A percentile compares a stretch with the other conserved stretches of the same genome.
phyloP scores from a whole-genome alignment of 2,329 filamentous ascomycete species.

The Acrodontium crateriforme region DNA sequence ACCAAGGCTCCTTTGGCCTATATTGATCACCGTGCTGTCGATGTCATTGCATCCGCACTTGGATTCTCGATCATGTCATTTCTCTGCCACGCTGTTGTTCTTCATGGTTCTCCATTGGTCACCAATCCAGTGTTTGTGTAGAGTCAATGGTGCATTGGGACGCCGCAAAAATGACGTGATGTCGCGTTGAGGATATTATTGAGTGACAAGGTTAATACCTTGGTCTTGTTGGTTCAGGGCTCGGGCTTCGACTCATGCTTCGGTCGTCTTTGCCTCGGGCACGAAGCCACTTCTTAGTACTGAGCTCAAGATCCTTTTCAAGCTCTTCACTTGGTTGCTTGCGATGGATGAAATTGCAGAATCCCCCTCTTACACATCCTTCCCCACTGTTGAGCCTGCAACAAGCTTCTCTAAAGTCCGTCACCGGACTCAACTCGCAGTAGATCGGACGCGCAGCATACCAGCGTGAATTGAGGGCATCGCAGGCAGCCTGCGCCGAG shows the following conservation, averaged over 20 bases:
- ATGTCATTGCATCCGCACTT: too few species aligned
- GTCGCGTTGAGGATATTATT: too few species aligned
- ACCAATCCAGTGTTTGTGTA: too few species aligned
- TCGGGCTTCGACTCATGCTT: slow-evolving; percentile 69
- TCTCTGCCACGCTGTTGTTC: too few species aligned
- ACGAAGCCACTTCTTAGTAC: slow-evolving; percentile 94
- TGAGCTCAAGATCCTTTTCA: slow-evolving; percentile 72
- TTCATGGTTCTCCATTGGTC: too few species aligned
- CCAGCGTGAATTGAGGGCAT: slow-evolving; percentile 87
- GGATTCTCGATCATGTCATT: too few species aligned
- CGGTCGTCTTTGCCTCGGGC: slow-evolving; percentile 69
- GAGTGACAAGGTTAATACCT: too few species aligned
- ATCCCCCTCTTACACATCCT: slow-evolving; percentile 87
- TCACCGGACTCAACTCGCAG: slow-evolving; percentile 92
- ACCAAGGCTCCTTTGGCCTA: too few species aligned
- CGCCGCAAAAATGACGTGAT: too few species aligned
- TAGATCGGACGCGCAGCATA: slow-evolving; percentile 96
- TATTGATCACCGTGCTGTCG: too few species aligned
- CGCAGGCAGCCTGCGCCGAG: slow-evolving; percentile 81
- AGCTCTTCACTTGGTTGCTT: slow-evolving; percentile 87
- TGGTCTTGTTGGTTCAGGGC: slow-evolving; percentile 67
- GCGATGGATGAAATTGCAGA: slow-evolving; percentile 98
- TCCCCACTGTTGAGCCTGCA: slow-evolving; percentile 89
- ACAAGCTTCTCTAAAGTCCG: slow-evolving; percentile 95
- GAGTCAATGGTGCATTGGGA: too few species aligned